Conservation (phyloP, 1,139 yeast species). For the Protomyces inundatus region DNA sequence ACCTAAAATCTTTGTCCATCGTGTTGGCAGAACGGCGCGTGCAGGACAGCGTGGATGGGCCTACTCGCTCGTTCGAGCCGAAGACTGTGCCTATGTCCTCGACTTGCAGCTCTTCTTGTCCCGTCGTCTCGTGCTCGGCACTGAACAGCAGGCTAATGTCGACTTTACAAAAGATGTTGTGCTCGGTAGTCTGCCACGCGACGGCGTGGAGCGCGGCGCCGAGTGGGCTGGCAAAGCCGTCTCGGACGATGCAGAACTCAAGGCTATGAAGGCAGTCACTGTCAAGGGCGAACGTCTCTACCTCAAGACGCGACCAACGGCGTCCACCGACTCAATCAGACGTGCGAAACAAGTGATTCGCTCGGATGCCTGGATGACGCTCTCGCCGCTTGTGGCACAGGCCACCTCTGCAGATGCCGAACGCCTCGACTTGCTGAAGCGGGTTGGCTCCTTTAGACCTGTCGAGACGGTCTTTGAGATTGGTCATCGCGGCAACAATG, state of each 20-base stretch:
- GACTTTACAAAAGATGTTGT: constrained; percentile 74
- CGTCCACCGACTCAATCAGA: constrained; percentile 77
- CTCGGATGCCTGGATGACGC: constrained; percentile 84
- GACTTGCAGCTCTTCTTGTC: constrained; percentile 91
- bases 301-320: constrained; percentile 76
- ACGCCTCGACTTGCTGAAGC: constrained; percentile 65
- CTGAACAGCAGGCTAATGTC: constrained; percentile 36
- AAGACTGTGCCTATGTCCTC: constrained; percentile 80
- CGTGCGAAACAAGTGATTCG: constrained; percentile 73
- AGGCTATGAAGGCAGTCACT: constrained; percentile 63
- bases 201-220: constrained; percentile 60
- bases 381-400: constrained; percentile 50
- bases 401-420: constrained; percentile 41
- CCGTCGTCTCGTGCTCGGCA: constrained; percentile 58
- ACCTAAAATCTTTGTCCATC: constrained; percentile 87
- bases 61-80: constrained; percentile 76
- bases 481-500: constrained; percentile 46
- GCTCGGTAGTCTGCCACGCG: constrained; percentile 75
- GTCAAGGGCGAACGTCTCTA: constrained; percentile 82
- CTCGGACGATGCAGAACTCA: constrained; percentile 63
- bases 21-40: constrained; percentile 99
- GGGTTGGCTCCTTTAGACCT: constrained; percentile 58
- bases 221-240: constrained; percentile 66
- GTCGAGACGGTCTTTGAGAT: constrained; percentile 95
- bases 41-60: constrained; percentile 99